Evolutionary conservation across 805 yeast species (phyloP).

Genomic region (Kuraishia piskuri): DNA sequence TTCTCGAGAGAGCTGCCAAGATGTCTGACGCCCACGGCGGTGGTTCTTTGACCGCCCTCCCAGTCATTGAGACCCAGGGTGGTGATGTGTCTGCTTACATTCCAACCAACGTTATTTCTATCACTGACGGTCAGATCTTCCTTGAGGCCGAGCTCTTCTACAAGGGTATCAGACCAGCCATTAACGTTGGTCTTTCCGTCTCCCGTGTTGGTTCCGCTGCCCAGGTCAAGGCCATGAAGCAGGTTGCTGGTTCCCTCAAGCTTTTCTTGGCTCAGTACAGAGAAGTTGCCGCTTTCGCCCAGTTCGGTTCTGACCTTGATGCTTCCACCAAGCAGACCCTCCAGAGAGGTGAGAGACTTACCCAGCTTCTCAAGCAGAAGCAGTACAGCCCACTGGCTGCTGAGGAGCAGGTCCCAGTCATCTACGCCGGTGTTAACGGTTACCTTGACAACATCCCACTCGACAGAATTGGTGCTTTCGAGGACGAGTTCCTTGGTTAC

Average conservation of each 20-base stretch:
- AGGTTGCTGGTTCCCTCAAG: conserved; percentile 99
- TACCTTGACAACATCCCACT: conserved; percentile 83
- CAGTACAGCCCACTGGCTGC: conserved; percentile 96
- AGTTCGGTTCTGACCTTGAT: conserved; percentile 99
- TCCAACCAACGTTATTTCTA: conserved; percentile 96
- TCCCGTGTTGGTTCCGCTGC: conserved; percentile 99
- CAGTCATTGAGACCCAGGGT: conserved; percentile 97
- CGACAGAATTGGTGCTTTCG: conserved; percentile 83
- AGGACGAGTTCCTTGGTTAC: conserved; percentile 85
- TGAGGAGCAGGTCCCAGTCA: conserved; percentile 98
- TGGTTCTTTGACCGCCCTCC: conserved; percentile 94
- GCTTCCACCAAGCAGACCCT: conserved; percentile 99
- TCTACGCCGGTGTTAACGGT: conserved; percentile 99
- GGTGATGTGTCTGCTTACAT: conserved; percentile 98
- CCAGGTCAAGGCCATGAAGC: conserved; percentile 99
- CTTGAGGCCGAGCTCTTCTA: conserved; percentile 99
- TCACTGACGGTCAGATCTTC: conserved; percentile 97
- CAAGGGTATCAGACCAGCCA: conserved; percentile 99
- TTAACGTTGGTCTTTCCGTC: conserved; percentile 98
- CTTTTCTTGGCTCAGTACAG: conserved; percentile 99
- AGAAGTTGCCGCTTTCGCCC: conserved; percentile 99
- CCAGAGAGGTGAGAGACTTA: conserved; percentile 99
- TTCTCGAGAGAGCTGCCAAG: conserved; percentile 96
- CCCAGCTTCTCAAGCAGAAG: conserved; percentile 96
- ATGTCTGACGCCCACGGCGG: conserved; percentile 83